These are phyloP conservation scores for Solanum infundibuliforme DNA, from an alignment of 257 asterid species.

Conservation along the genomic window DNA sequence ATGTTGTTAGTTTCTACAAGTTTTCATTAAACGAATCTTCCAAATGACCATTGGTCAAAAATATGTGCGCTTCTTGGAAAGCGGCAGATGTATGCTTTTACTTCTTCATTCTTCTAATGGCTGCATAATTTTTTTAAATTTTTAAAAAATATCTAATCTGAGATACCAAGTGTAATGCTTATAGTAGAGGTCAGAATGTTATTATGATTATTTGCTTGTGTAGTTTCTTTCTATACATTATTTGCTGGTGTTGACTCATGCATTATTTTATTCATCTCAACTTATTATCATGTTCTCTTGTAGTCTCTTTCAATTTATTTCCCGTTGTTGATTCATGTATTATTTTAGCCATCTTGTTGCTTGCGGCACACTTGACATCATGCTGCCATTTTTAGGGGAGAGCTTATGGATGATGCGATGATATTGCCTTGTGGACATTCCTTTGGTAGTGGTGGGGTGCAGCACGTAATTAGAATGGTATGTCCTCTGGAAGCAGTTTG, in stretches of 20 bases:
- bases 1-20: not conserved
- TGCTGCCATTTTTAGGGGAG: constrained; percentile 44
- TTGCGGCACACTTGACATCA: constrained; percentile 3
- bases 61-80: not conserved
- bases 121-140: not conserved
- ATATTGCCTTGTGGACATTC: constrained; percentile 98
- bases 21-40: not conserved
- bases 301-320: not conserved
- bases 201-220: not conserved
- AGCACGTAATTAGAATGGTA: constrained; percentile 60
- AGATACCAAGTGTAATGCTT: not conserved
- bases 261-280: not conserved
- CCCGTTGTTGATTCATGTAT: not conserved
- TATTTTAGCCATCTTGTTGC: not conserved
- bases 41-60: not conserved
- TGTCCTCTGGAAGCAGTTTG: not conserved
- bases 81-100: not conserved
- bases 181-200: not conserved
- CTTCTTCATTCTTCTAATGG: not conserved
- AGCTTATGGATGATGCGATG: constrained; percentile 94
- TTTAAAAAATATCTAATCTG: not conserved
- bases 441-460: constrained; percentile 69
- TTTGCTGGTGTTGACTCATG: not conserved
- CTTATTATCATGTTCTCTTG: not conserved
- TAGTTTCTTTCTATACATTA: not conserved